Base-by-base conservation (phyloP, 2,329 filamentous ascomycete genomes). In the Epichloe brachyelytri region DNA sequence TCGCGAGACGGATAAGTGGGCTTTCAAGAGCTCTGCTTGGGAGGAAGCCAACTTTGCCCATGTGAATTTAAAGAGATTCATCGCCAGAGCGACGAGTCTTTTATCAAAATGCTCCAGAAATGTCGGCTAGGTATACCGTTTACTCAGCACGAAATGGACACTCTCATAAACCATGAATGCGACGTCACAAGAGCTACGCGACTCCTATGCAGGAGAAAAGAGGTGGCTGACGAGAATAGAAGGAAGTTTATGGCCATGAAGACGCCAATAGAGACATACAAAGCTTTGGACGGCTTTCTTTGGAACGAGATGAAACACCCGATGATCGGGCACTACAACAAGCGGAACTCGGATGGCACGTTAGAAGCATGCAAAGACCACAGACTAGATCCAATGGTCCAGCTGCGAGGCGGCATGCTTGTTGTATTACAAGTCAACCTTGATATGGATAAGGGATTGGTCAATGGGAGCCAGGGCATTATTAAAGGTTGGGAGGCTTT, bases 11-110 rank as follows among this genome's bases (percentile, higher is more conserved):
- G 73, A 83, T 10, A 80, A 79, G 56, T 84, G 78, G 76, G 80
- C 79, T 0, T 84, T 84, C 56, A 65, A 69, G 17, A 80, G 76
- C 55, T 51, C 62, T 2, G 72, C 72, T 0, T 85, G 80, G 81
- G 53, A 65, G 12, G 64, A 75, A 43, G 77, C 77, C 54, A 56
- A 73, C 2, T 82, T 84, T 57, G 61, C 60, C 2, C 69, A 78
- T 51, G 64, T 81, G 2, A 68, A 78, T 8, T 66, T 84, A 0
- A 72, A 2, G 66, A 72, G 4, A 77, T 83, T 4, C 77, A 80
- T 57, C 72, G 80, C 4, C 80, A 84, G 53, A 71, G 58, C 6
- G 79, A 83, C 54, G 51, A 61, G 17, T 11, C 58, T 0, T 83
- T 83, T 57, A 74, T 80, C 52, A 61, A 63, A 3, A 73, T 82